Conservation (phyloP, 2,329 filamentous ascomycete genomes). For the Diaporthe capsici region DNA sequence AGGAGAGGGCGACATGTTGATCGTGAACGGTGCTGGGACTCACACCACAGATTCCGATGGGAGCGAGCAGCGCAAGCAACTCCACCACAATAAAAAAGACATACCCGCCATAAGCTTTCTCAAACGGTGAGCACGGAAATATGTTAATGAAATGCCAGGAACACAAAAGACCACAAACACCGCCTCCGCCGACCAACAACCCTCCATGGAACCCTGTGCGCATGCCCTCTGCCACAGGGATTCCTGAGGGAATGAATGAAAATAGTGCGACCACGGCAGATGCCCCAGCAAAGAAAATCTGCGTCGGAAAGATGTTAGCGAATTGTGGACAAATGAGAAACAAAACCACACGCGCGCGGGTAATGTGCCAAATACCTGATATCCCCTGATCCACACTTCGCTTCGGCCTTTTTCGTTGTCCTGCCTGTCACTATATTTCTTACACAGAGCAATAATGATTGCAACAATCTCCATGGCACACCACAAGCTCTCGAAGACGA, state of each 20-base stretch:
- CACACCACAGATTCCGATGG: not conserved
- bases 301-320: not conserved
- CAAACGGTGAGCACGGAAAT: not conserved
- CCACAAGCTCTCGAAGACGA: not conserved
- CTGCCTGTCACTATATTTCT: not conserved
- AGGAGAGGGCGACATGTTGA: not conserved
- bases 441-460: not conserved
- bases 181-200: not conserved
- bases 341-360: not conserved
- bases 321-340: not conserved
- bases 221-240: not conserved
- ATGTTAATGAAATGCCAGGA: not conserved
- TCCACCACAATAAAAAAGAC: not conserved
- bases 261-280: not conserved
- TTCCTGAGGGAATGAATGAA: not conserved
- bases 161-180: not conserved
- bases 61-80: accelerated
- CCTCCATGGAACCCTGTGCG: not conserved
- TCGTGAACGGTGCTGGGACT: not conserved
- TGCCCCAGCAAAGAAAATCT: not conserved
- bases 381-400: not conserved
- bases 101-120: not conserved
- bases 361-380: not conserved
- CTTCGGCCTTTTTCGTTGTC: accelerated
- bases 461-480: not conserved